Percentiles rank a stretch among this genome's conserved stretches.
These are phyloP conservation scores for Fusarium chlamydosporum DNA, from an alignment of 2,329 filamentous ascomycete species.

Conservation along the genomic window DNA sequence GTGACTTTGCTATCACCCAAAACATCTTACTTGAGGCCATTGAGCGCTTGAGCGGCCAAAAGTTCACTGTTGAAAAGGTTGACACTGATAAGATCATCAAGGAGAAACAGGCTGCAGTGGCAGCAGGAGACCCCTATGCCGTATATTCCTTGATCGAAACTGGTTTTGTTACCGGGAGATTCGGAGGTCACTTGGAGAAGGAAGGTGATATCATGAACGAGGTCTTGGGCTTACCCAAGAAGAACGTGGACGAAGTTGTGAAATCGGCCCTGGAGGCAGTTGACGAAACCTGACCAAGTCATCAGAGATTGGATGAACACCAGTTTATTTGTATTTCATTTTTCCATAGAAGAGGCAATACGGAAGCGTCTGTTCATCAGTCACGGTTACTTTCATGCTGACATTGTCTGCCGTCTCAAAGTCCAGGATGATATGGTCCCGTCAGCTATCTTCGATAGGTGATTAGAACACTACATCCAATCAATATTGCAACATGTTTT, in stretches of 20 bases:
- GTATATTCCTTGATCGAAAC: constrained; percentile 11
- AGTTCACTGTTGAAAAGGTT: constrained; percentile 3
- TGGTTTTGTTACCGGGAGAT: constrained; percentile 8
- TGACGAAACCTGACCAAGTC: background rate
- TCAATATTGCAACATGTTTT: too few species aligned
- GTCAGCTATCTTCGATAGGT: too few species aligned
- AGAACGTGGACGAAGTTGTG: constrained; percentile 5
- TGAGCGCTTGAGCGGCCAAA: background rate
- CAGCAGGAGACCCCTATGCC: background rate
- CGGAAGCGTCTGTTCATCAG: too few species aligned
- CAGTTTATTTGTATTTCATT: too few species aligned
- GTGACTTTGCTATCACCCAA: constrained; percentile 18
- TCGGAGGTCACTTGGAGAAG: constrained; percentile 18
- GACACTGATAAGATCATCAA: background rate
- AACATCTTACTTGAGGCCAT: constrained; percentile 12
- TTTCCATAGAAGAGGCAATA: too few species aligned
- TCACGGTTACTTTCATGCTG: too few species aligned
- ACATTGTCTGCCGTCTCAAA: too few species aligned
- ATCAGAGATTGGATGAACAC: too few species aligned
- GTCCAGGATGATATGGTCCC: too few species aligned
- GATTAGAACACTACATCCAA: too few species aligned
- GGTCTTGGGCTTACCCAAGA: background rate
- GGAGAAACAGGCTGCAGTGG: background rate
- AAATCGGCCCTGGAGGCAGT: constrained; percentile 4
- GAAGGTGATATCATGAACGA: constrained; percentile 13